Base-by-base conservation (phyloP, 1,284 basidiomycete genomes). In the Phlebopus sp. region DNA sequence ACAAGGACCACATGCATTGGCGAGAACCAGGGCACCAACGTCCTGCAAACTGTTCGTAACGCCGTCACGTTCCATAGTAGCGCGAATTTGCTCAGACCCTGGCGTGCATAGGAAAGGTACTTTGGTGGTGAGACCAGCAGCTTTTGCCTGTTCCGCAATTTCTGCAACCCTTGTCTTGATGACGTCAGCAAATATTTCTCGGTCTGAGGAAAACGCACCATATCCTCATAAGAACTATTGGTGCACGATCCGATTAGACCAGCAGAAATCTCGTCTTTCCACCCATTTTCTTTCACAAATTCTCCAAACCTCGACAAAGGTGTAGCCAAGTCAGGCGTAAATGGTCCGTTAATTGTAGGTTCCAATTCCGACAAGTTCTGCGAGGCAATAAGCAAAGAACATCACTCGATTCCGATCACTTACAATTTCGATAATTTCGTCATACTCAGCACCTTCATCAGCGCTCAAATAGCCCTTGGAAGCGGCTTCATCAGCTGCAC, bases 1-100 rank as follows among this genome's bases (percentile, higher is more conserved):
- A 68, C 97, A 99, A 27, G 97, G 97, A 45, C 97, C 97, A 60
- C 97, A 99, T 1, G 97, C 97, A 67, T 99, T 99, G 11, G 97
- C 96, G 27, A 99, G 76, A 13, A 99, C 96, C 34, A 87, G 79
- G 5, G 85, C 95, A 27, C 96, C 96, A 42, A 97, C 90, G 55
- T 84, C 82, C 65, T 95, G 80, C 32, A 99, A 73, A 37, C 80
- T 79, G 21, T 79, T 73, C 27, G 92, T 94, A 46, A 98, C 81
- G 23, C 88, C 80, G 63, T 99, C 97, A 32, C 96, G 84, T 70
- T 97, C 94, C 70, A 99, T 93, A 0, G 97, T 99, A 2, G 97
- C 97, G 44, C 97, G 84, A 59, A 99, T 97, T 67, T 97, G 90
- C 66, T 99, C 97, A 37, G 91, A 95, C 21, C 96, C 97, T 1